These are phyloP conservation scores for Dipteronia sinensis DNA, from an alignment of 345 rosid species.

Conservation along the genomic window DNA sequence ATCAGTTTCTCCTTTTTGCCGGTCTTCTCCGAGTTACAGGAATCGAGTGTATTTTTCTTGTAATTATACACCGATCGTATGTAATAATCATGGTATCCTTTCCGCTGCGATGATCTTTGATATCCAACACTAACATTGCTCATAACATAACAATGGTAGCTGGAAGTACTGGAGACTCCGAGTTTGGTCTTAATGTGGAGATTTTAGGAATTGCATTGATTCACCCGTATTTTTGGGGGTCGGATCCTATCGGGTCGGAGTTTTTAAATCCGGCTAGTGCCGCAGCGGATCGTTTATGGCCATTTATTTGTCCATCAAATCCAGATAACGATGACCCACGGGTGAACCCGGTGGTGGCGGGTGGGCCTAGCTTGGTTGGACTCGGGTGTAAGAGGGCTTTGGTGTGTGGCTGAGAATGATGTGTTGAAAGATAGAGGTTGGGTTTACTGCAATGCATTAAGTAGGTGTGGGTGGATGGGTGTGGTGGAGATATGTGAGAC, in stretches of 20 bases:
- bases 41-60: too few species aligned
- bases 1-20: too few species aligned
- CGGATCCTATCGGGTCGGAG: conserved; percentile 51
- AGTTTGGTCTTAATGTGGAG: conserved; percentile 18
- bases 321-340: conserved; percentile 59
- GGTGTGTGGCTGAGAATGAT: conserved; percentile 63
- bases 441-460: conserved; percentile 40
- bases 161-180: conserved; percentile 38
- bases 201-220: conserved; percentile 42
- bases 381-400: conserved; percentile 47
- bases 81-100: too few species aligned
- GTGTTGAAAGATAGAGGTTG: conserved; percentile 48
- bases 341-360: conserved; percentile 47
- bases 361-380: conserved; percentile 41
- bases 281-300: conserved; percentile 41
- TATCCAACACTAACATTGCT: too few species aligned
- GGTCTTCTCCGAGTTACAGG: too few species aligned
- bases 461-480: conserved; percentile 51
- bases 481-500: conserved; percentile 46
- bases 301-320: conserved; percentile 40
- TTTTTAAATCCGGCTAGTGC: conserved; percentile 32
- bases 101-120: too few species aligned
- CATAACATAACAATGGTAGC: conserved; percentile 52
- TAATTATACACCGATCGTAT: too few species aligned
- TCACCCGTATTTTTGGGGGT: conserved; percentile 53